Conservation (phyloP, 306 rosid genomes). For the Lathyrus aphaca region DNA sequence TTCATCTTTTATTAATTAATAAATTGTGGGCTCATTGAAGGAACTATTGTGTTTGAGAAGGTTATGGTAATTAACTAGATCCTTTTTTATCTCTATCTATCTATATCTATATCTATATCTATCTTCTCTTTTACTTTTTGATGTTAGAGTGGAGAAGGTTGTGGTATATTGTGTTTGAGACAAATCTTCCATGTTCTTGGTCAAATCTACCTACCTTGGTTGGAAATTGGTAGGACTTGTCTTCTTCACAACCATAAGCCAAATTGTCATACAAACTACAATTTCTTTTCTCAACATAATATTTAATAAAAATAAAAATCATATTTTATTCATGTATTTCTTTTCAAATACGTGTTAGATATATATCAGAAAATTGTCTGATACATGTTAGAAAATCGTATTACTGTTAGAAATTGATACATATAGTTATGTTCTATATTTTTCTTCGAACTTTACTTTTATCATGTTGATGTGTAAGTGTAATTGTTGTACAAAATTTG, state of each 20-base stretch:
- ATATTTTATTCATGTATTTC: no score
- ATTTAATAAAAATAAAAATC: conserved; percentile 26
- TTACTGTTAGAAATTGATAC: no score
- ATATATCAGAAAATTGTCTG: no score
- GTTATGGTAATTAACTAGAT: conserved; percentile 11
- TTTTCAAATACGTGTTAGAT: no score
- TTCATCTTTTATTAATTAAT: conserved; percentile 42
- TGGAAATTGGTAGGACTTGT: conserved; percentile 38
- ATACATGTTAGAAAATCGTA: no score
- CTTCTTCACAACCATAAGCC: conserved; percentile 33
- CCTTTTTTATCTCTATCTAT: conserved; percentile 32
- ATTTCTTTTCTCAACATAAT: conserved; percentile 35
- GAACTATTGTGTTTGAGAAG: background rate
- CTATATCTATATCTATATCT: no score
- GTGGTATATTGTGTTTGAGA: conserved; percentile 29
- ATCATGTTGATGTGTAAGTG: no score
- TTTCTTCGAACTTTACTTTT: no score
- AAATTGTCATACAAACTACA: conserved; percentile 39
- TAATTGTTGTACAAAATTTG: no score
- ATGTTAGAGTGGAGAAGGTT: conserved; percentile 23
- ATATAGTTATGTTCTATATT: no score
- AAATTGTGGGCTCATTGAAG: conserved; percentile 45
- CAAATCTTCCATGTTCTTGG: conserved; percentile 26
- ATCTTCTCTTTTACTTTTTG: background rate
- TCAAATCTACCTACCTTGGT: conserved; percentile 44